Base-by-base conservation (phyloP, 805 yeast species). In the Ogataea salicorniae region DNA sequence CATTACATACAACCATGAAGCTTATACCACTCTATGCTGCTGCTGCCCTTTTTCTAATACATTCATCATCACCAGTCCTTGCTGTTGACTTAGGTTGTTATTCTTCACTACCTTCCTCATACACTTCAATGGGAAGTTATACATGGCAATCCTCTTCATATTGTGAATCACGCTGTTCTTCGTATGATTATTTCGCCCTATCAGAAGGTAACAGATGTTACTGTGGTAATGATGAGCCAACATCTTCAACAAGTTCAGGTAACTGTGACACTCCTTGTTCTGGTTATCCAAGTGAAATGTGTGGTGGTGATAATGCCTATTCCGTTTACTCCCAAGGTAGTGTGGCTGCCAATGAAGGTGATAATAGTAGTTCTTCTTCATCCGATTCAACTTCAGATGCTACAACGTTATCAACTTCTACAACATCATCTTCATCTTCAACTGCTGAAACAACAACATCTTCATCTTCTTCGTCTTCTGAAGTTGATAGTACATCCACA, bases 231-330 rank as follows among this genome's bases (percentile, higher is more conserved):
- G 51, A 68, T 1, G 48, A 64, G 1, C 72, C 80, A 4, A 53
- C 60, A 11, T 49, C 56, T 3, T 31, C 66, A 15, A 59, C 64
- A 2, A 50, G 59, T 38, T 59, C 61, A 13, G 48, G 58, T 39
- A 51, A 62, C 22, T 84, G 90, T 65, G 51, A 61, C 43, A 49
- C 57, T 1, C 36, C 56, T 5, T 88, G 96, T 65, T 62, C 60
- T 18, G 95, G 89, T n/a, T 88, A 75, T 64, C 76, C 79, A 9
- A 39, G 54, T 3, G 84, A 83, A 46, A 67, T 51, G 9, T 87
- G 96, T 65, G 90, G 90, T 54, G 68, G 74, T 20, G 56, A 62
- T 29, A 71, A 67, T 50, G 74, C 73, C 46, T 74, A 74, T 54
- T 63, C 70, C 34, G 76, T 81, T 16, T 79, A 69, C 51, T 65